Conservation (phyloP, 768 basidiomycete species). For the Trametopsis cervina region DNA sequence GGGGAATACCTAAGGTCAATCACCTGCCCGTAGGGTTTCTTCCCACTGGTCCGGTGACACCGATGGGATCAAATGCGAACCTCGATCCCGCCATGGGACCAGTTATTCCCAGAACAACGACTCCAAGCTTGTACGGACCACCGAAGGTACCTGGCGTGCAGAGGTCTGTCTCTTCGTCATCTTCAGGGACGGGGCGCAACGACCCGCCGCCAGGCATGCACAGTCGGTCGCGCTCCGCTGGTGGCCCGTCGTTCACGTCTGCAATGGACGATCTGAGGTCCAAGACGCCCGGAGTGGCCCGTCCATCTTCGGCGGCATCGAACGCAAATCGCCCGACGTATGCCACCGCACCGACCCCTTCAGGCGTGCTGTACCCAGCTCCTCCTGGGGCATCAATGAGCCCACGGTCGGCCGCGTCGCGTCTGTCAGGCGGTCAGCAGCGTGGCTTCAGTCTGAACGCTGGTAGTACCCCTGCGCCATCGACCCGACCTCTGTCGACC, state of each 20-base stretch:
- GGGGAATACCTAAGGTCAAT: conserved; percentile 5
- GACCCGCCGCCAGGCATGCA: conserved; percentile 3
- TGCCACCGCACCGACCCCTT: conserved; percentile 6
- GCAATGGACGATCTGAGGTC: conserved; percentile 2
- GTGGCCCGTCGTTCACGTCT: not conserved
- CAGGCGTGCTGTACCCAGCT: conserved; percentile 4
- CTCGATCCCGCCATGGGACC: not conserved
- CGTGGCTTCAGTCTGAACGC: conserved; percentile 25
- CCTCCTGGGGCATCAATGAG: conserved; percentile 3
- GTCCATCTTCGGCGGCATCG: conserved; percentile 5
- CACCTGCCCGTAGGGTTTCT: conserved; percentile 7
- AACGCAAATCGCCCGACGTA: conserved; percentile 3
- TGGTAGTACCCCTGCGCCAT: conserved; percentile 20
- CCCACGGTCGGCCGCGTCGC: conserved; percentile 16
- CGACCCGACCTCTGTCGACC: conserved; percentile 16
- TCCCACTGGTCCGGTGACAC: conserved; percentile 1
- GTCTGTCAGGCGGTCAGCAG: conserved; percentile 16
- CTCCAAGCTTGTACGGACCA: conserved; percentile 3
- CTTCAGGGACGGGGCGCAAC: not conserved
- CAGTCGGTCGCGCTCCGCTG: conserved; percentile 7
- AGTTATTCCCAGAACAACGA: not conserved
- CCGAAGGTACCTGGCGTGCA: not conserved
- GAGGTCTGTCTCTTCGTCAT: conserved; percentile 4
- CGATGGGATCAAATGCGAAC: not conserved
- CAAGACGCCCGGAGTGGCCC: conserved; percentile 4